These are phyloP conservation scores for Aegilops speltoides DNA, from an alignment of 176 grass and related monocot species.

Conservation along the genomic window DNA sequence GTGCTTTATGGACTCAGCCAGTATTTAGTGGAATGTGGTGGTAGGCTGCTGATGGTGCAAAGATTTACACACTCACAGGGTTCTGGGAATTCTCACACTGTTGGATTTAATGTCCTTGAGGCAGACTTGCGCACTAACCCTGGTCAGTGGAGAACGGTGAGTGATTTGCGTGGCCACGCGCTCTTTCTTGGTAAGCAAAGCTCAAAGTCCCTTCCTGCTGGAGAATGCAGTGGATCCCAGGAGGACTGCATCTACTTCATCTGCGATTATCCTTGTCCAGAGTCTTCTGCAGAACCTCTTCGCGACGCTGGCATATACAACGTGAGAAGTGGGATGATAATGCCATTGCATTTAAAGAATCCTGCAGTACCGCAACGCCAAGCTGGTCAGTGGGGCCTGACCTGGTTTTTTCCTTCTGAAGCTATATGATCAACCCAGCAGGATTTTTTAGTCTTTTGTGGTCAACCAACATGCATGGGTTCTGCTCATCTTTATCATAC, in stretches of 20 bases:
- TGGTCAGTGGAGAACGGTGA: neutral
- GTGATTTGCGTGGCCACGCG: neutral
- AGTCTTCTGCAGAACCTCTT: neutral
- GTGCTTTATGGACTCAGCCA: neutral
- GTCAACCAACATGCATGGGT: too few relatives aligned
- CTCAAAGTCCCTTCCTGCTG: slow-evolving; percentile 24
- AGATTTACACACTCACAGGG: neutral
- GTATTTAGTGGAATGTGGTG: neutral
- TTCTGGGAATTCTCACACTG: neutral
- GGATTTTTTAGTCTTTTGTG: too few relatives aligned
- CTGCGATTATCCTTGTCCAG: neutral
- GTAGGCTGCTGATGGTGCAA: neutral
- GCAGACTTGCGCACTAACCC: neutral
- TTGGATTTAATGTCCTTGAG: slow-evolving; percentile 19
- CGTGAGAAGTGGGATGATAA: neutral
- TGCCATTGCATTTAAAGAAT: neutral
- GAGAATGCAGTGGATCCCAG: neutral
- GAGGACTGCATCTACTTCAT: slow-evolving; percentile 25
- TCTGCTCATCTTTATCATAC: too few relatives aligned
- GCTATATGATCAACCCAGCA: neutral
- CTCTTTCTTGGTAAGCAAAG: slow-evolving; percentile 21
- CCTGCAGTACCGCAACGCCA: neutral
- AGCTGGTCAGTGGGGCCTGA: neutral
- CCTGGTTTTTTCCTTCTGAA: neutral
- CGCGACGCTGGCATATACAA: neutral